Evolutionary conservation across 345 rosid species (phyloP), one percentile per base, ranked within the genome.

Genomic region (Citrus sp.): DNA sequence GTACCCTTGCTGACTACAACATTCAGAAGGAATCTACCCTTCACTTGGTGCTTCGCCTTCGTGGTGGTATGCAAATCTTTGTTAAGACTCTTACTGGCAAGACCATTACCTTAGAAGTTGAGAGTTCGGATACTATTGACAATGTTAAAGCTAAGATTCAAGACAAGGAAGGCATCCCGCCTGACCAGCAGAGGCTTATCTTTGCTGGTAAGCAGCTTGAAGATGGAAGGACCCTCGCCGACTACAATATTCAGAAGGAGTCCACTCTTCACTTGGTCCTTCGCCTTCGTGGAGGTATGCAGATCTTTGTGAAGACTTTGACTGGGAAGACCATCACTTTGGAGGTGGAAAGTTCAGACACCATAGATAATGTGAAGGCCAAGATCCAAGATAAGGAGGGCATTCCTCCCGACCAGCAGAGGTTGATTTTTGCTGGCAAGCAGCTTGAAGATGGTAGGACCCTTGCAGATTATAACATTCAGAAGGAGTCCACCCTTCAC

Each of bases 341-440:
- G 7, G 87, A 85, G 73, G 87, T 85, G 0, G 87, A 85, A 70
- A 82, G 87, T 16, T 85, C 85, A 0, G 87, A 85, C n/a, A 85
- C 85, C 21, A 85, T 81, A 7, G 85, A 81, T 21, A 85, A 85
- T 34, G 83, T 81, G 0, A 85, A 81, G 67, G 85, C 87, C 1
- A 85, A 85, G 40, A 85, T 85, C 40, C 87, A 85, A 42, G 87
- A 85, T 32, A 85, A 85, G 77, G 87, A 85, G 46, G 87, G 87
- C 1, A 85, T 85, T 9, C 85, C 87, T 0, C 85, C 87, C 21
- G 87, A 85, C 56, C 87, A 85, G 77, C 87, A 85, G 73, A 76
- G 87, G 75, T 58, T 85, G 0, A 85, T 85, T 27, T 85, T 85
- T 55, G 87, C 87, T 4, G 87, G 87, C 0, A 85, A 85, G 69